Conservation (phyloP, 768 basidiomycete genomes). For the Cubamyces sp. region DNA sequence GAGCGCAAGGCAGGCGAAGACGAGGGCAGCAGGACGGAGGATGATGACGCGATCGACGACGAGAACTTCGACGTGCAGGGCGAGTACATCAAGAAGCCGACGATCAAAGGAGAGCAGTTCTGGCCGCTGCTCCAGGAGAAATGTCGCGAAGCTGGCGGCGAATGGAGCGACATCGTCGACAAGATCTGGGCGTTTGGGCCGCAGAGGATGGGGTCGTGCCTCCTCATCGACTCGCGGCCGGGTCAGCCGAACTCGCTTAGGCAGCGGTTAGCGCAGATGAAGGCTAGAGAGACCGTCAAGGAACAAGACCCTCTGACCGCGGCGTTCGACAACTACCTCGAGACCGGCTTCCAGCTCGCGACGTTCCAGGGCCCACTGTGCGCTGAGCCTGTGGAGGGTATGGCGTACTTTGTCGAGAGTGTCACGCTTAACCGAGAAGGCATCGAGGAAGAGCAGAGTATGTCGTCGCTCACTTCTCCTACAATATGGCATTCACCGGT, state of each 20-base stretch:
- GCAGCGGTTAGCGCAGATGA: slow-evolving; percentile 48
- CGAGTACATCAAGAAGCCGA: slow-evolving; percentile 63
- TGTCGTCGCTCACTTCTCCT: slow-evolving; percentile 26
- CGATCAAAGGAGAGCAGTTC: slow-evolving; percentile 74
- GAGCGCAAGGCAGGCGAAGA: slow-evolving; percentile 33
- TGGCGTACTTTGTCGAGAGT: slow-evolving; percentile 88
- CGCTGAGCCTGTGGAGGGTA: slow-evolving; percentile 90
- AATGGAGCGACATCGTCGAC: slow-evolving; percentile 78
- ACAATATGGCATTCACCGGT: background rate
- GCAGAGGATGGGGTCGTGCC: slow-evolving; percentile 80
- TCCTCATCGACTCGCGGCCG: slow-evolving; percentile 77
- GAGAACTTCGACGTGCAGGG: slow-evolving; percentile 51
- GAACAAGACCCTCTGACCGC: slow-evolving; percentile 30
- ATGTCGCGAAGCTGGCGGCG: slow-evolving; percentile 67
- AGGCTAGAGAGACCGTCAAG: slow-evolving; percentile 37
- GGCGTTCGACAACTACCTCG: slow-evolving; percentile 85
- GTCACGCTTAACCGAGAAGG: slow-evolving; percentile 63
- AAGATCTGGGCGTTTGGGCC: slow-evolving; percentile 93
- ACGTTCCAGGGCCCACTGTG: slow-evolving; percentile 95
- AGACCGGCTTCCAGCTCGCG: slow-evolving; percentile 94
- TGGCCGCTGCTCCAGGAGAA: slow-evolving; percentile 72
- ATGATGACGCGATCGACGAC: slow-evolving; percentile 35
- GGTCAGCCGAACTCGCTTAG: slow-evolving; percentile 58
- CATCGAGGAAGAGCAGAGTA: slow-evolving; percentile 70
- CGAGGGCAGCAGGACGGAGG: background rate